phyloP scores from a whole-genome alignment of 2,329 filamentous ascomycete genomes.

The Fusarium stilboides region DNA sequence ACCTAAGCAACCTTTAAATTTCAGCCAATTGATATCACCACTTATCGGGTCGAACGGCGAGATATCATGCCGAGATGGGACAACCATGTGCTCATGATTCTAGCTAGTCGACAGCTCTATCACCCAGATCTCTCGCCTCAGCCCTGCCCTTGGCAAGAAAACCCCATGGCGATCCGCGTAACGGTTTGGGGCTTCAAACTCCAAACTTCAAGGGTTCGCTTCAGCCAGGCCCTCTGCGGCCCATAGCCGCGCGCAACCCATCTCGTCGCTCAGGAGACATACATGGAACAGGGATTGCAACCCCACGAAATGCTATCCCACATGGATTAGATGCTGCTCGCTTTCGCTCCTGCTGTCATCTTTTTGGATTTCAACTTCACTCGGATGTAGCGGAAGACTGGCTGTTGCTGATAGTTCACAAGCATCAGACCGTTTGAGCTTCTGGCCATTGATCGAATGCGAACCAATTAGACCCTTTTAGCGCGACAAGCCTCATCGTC shows the following conservation, averaged over 20 bases:
- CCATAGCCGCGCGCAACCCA: constrained; percentile 34
- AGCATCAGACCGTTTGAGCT: constrained; percentile 29
- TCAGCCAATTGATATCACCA: constrained; percentile 23
- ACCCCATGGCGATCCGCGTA: constrained; percentile 24
- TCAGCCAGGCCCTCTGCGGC: constrained; percentile 25
- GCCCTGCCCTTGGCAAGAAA: constrained; percentile 25
- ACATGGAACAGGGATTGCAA: constrained; percentile 20
- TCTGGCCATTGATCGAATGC: constrained; percentile 21
- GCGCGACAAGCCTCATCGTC: constrained; percentile 38
- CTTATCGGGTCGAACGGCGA: constrained; percentile 6
- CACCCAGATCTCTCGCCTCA: constrained; percentile 23
- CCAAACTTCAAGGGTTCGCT: constrained; percentile 31
- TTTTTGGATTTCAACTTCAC: constrained; percentile 13
- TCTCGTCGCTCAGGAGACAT: constrained; percentile 24
- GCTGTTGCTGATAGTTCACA: constrained; percentile 20
- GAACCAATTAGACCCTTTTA: constrained; percentile 22
- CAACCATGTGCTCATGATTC: constrained; percentile 20
- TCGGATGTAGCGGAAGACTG: constrained; percentile 43
- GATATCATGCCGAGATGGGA: constrained; percentile 20
- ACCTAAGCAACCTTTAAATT: constrained; percentile 10
- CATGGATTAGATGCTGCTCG: constrained; percentile 12
- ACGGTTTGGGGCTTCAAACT: constrained; percentile 24
- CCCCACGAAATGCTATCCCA: constrained; percentile 32
- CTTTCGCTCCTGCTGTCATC: constrained; percentile 13
- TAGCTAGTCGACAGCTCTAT: constrained; percentile 1